phyloP scores from a whole-genome alignment of 257 asterid species.

The Misopates orontium region DNA sequence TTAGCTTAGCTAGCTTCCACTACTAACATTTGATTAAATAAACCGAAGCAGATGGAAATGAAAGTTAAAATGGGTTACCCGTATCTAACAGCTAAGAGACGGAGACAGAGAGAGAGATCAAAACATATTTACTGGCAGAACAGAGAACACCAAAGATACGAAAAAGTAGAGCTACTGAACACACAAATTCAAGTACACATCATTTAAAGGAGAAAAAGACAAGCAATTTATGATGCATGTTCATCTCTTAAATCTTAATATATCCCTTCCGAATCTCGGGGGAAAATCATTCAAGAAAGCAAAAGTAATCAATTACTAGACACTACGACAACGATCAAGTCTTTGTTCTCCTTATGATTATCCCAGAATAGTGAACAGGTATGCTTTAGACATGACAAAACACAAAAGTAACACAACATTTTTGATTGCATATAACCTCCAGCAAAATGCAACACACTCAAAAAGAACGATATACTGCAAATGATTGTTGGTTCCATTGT shows the following conservation, averaged over 20 bases:
- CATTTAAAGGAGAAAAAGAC: background rate
- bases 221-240: background rate
- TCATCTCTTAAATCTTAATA: constrained; percentile 1
- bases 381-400: background rate
- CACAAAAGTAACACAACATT: background rate
- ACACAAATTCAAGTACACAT: background rate
- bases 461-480: background rate
- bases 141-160: background rate
- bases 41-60: no score
- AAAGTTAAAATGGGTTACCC: no score
- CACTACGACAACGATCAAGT: constrained; percentile 3
- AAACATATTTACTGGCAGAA: background rate
- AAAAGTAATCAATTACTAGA: background rate
- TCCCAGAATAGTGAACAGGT: background rate
- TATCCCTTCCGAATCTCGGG: constrained; percentile 1
- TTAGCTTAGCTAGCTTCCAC: no score
- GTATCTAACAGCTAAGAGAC: no score
- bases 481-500: background rate
- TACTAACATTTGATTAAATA: no score
- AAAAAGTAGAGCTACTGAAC: background rate
- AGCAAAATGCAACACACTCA: background rate
- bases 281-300: background rate
- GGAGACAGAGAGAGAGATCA: no score
- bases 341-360: background rate
- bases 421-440: background rate